These are phyloP conservation scores for Ceratocystis alfenasii DNA, from an alignment of 2,329 filamentous ascomycete species.

Conservation along the genomic window DNA sequence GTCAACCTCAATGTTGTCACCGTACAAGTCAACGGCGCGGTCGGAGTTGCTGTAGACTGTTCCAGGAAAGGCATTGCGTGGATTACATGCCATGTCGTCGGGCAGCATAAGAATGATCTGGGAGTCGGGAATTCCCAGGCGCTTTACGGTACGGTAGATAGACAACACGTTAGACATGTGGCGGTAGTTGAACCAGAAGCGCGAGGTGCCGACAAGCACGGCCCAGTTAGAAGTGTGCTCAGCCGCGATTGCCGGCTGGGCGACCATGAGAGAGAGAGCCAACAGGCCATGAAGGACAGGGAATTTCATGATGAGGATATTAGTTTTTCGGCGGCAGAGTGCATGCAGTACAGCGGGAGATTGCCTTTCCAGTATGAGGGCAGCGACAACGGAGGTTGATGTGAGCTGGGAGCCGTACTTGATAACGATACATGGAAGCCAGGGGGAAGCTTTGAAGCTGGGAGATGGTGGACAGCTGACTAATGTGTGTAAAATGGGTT, in stretches of 20 bases:
- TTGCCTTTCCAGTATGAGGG: no score
- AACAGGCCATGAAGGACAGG: conserved; percentile 35
- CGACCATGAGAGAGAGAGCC: conserved; percentile 31
- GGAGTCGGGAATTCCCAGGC: conserved; percentile 91
- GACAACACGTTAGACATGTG: conserved; percentile 96
- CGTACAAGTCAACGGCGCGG: conserved; percentile 87
- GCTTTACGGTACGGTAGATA: conserved; percentile 94
- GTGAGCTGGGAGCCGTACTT: no score
- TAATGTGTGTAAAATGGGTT: no score
- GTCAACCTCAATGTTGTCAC: conserved; percentile 97
- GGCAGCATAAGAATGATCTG: conserved; percentile 99
- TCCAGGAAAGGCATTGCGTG: conserved; percentile 91
- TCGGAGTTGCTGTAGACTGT: conserved; percentile 98
- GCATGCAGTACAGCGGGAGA: neutral
- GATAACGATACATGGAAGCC: no score
- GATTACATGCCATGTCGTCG: conserved; percentile 99
- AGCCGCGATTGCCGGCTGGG: conserved; percentile 36
- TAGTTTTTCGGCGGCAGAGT: neutral
- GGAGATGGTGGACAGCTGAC: no score
- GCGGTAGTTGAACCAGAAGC: conserved; percentile 99
- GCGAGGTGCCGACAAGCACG: conserved; percentile 93
- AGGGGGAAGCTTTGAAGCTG: no score
- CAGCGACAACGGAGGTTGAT: no score
- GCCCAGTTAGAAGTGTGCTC: conserved; percentile 99
- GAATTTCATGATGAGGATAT: conserved; percentile 31